Evolutionary conservation across 1,284 basidiomycete genomes (phyloP), one percentile per base, ranked within the genome.

Genomic region (Ustilago sp.): DNA sequence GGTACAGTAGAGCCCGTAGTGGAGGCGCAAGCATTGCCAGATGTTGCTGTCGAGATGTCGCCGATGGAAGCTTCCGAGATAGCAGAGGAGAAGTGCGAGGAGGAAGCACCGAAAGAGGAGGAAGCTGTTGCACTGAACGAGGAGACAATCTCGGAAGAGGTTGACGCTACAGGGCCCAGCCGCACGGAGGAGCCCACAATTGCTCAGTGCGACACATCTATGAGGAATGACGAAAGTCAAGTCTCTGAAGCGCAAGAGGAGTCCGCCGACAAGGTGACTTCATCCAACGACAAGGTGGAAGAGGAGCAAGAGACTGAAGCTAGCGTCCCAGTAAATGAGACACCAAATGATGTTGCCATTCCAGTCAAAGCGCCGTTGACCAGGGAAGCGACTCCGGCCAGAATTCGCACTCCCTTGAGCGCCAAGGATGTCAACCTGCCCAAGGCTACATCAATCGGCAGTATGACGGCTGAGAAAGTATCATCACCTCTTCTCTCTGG

Each of bases 381-480:
- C 3, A 23, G 47, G 12, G 38, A 35, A 15, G 45, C 2, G 5
- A 54, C 52, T 0, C 52, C 59, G 17, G 36, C 55, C 51, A 39
- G n/a, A 15, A 12, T 48, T 2, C 70, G 70, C 52, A 73, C 65
- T 12, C 70, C 70, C 2, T 41, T 73, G 1, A 39, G 65, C 53
- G 48, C 19, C 54, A 73, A 68, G 47, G 59, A 73, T 50, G 11
- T 31, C 31, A 73, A 73, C 45, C 17, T 73, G 41, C 70, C 63
- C 7, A 62, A 38, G n/a, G 7, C 19, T 39, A 55, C 55, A 5
- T 59, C 63, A 1, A 8, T 36, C 12, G 7, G 28, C 31, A 23
- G n/a, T 36, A 28, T 41, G 45, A 63, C 48, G 6, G n/a, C n/a
- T n/a, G 34, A 43, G 17, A 68, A 63, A 47, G 32, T 31, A 1